Evolutionary conservation across 169 alveolate genomes (phyloP).

Genomic region (Babesia bigemina): DNA sequence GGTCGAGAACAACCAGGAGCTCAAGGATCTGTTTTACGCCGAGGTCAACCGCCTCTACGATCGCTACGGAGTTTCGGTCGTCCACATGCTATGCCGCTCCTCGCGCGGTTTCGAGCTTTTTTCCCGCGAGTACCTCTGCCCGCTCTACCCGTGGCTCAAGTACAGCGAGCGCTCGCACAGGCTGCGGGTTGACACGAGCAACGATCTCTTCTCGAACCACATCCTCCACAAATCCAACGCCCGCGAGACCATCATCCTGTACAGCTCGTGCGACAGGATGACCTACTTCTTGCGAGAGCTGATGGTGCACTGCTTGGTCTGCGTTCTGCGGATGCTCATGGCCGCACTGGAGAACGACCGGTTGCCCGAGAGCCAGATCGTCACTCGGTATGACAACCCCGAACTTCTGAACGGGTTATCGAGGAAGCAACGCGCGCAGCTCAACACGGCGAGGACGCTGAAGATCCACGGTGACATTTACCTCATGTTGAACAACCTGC

Average conservation of each 20-base stretch:
- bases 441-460: constrained; percentile 5
- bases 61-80: constrained; percentile 5
- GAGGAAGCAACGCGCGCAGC: not conserved
- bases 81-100: constrained; percentile 27
- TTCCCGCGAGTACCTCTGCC: constrained; percentile 8
- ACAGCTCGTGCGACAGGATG: not conserved
- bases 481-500: constrained; percentile 29
- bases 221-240: constrained; percentile 3
- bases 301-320: constrained; percentile 21
- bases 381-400: constrained; percentile 10
- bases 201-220: constrained; percentile 17
- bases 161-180: constrained; percentile 1
- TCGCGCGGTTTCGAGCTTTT: constrained; percentile 15
- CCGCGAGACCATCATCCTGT: constrained; percentile 8
- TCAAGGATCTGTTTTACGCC: constrained; percentile 18
- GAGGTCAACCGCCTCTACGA: constrained; percentile 8
- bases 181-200: constrained; percentile 14
- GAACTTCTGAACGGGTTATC: not conserved
- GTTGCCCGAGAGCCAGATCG: constrained; percentile 8
- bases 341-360: not conserved
- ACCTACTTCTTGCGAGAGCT: constrained; percentile 21
- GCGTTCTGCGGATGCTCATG: constrained; percentile 12
- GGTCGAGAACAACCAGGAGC: not conserved
- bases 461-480: constrained; percentile 34
- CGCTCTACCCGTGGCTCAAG: constrained; percentile 34